phyloP scores from a whole-genome alignment of 306 rosid genomes.

The Dryas drummondii region DNA sequence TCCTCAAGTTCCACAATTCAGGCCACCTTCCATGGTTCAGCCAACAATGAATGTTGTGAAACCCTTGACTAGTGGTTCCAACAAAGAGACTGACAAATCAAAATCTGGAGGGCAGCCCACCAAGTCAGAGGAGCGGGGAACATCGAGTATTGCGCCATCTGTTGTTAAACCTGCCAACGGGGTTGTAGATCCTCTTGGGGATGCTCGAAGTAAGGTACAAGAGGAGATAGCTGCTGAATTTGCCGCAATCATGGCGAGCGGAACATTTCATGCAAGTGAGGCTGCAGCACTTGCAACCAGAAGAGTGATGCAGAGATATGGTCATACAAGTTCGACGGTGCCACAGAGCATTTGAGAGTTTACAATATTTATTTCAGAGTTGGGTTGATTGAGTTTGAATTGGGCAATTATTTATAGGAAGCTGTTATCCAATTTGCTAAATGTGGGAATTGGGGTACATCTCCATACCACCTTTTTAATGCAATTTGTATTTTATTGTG shows the following conservation, averaged over 20 bases:
- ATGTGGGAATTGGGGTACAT: neutral
- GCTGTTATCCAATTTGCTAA: neutral
- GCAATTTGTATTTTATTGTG: no score
- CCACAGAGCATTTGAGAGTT: constrained; percentile 47
- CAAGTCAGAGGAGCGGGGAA: constrained; percentile 25
- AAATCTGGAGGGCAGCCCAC: constrained; percentile 23
- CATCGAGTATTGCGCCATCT: constrained; percentile 15
- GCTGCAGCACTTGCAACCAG: constrained; percentile 93
- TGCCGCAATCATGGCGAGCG: constrained; percentile 81
- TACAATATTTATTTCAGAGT: neutral
- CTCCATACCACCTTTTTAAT: no score
- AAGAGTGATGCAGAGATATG: constrained; percentile 86
- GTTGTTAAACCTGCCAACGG: constrained; percentile 32
- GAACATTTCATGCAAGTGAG: constrained; percentile 90
- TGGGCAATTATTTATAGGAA: neutral
- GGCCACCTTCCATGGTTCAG: constrained; percentile 35
- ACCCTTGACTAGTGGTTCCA: constrained; percentile 15
- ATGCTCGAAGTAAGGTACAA: constrained; percentile 81
- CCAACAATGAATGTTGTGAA: constrained; percentile 13
- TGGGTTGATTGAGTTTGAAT: neutral
- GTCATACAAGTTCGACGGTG: constrained; percentile 37
- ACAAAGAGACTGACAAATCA: constrained; percentile 4
- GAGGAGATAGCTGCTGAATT: constrained; percentile 80
- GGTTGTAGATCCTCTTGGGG: constrained; percentile 60
- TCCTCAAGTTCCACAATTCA: constrained; percentile 83